Base-by-base conservation (phyloP, 202 grass and related monocot genomes). In the Eragrostis tef region DNA sequence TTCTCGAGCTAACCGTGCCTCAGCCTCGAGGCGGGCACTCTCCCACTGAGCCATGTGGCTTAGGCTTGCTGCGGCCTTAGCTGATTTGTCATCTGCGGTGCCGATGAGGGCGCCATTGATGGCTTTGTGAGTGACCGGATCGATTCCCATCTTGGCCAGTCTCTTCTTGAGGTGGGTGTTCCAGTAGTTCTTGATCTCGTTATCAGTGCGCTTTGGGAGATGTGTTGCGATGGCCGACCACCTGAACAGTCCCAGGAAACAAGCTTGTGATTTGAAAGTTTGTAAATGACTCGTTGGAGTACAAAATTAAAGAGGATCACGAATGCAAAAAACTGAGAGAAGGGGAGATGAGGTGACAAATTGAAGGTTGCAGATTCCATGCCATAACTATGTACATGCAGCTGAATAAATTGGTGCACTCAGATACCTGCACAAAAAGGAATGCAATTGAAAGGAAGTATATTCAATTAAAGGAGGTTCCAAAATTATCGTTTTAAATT, bases 21-120 rank as follows among this genome's bases (percentile, higher is more conserved):
- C 94, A 15, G 94, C 91, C 70, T 97, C 91, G 0, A 97, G 91
- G 43, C 94, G 89, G 41, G 94, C 94, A 11, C 94, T 97, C 86
- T 97, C 94, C 94, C 94, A 97, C 75, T 97, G 94, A n/a, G 94
- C 89, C 91, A 94, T 97, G 86, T 97, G 94, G 86, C 88, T 97
- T 44, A 92, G 91, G 46, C 86, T 92, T 51, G 94, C 94, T 0
- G 91, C 75, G 2, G 49, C 91, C 81, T 88, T 92, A 26, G 88
- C 74, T 72, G 92, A 91, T 74, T 87, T 75, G 20, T 82, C 43
- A 15, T 89, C 78, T 2, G 66, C 50, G 6, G 70, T 86, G 45
- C 86, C 65, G 6, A 56, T 70, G 12, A 92, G 89, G 68, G 94
- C 71, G 34, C 91, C 86, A 27, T 50, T 85, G 73, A 70, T 86